phyloP scores from a whole-genome alignment of 2,329 filamentous ascomycete species.

The Stagonosporopsis chrysanthemi region DNA sequence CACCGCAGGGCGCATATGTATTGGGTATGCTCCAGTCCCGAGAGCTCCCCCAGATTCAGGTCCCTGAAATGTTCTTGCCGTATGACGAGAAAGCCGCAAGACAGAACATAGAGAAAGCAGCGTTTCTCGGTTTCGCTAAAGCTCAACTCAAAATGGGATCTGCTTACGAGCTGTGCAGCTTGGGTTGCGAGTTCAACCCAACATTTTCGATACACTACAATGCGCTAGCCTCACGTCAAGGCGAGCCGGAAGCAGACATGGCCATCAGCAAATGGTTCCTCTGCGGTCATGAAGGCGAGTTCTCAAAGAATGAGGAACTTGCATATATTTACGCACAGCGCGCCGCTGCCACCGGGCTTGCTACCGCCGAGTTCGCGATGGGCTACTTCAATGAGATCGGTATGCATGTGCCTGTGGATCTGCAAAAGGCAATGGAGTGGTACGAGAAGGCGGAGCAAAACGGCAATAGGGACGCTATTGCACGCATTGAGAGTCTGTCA shows the following conservation, averaged over 20 bases:
- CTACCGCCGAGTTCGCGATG: conserved; percentile 94
- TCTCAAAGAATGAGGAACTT: conserved; percentile 93
- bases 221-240: conserved; percentile 87
- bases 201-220: conserved; percentile 95
- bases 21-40: conserved; percentile 93
- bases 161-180: conserved; percentile 90
- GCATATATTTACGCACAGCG: conserved; percentile 91
- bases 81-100: conserved; percentile 76
- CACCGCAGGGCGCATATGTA: conserved; percentile 93
- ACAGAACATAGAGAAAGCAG: conserved; percentile 94
- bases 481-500: conserved; percentile 82
- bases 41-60: conserved; percentile 86
- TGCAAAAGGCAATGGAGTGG: conserved; percentile 85
- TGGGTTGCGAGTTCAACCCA: conserved; percentile 94
- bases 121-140: conserved; percentile 94
- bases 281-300: conserved; percentile 90
- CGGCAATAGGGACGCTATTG: conserved; percentile 87
- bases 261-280: conserved; percentile 99
- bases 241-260: conserved; percentile 91
- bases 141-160: conserved; percentile 97
- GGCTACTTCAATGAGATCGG: conserved; percentile 98
- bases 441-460: conserved; percentile 88
- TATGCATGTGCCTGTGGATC: conserved; percentile 84
- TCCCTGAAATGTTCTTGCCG: conserved; percentile 76
- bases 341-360: conserved; percentile 79